These are phyloP conservation scores for Alternaria sp. DNA, from an alignment of 2,329 filamentous ascomycete genomes.

Conservation along the genomic window DNA sequence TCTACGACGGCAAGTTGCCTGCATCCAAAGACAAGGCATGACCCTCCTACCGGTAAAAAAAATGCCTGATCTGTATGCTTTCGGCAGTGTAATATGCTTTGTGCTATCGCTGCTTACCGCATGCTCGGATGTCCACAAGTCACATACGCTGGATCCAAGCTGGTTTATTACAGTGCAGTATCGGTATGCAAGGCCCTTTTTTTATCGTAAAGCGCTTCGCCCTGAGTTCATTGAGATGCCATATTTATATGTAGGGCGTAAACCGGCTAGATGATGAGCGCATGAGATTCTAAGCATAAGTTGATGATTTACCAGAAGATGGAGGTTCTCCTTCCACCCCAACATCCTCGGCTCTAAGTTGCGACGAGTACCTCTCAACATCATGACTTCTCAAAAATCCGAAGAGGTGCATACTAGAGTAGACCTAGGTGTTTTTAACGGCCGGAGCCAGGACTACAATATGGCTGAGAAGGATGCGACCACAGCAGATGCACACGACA, in stretches of 20 bases:
- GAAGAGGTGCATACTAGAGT: neutral
- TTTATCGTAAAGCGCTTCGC: neutral
- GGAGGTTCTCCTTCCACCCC: neutral
- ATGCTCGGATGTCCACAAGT: neutral
- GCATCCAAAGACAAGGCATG: neutral
- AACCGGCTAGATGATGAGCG: neutral
- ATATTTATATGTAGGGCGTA: neutral
- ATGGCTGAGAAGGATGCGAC: conserved; percentile 28
- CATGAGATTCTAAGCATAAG: neutral
- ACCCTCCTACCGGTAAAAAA: neutral
- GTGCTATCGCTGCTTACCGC: neutral
- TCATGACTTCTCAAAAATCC: neutral
- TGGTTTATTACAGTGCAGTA: neutral
- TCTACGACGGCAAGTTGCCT: neutral
- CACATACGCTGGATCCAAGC: neutral
- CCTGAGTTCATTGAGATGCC: neutral
- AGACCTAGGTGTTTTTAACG: neutral
- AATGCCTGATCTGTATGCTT: neutral
- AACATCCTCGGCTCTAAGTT: neutral
- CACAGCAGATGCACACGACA: conserved; percentile 28
- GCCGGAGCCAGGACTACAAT: neutral
- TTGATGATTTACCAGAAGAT: neutral
- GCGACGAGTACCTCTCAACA: no score
- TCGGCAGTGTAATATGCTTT: neutral
- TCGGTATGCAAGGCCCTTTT: neutral